Percentiles rank a stretch among this genome's conserved stretches.
Conservation (phyloP, 805 yeast genomes). For the Alloascoidea hylecoeti region DNA sequence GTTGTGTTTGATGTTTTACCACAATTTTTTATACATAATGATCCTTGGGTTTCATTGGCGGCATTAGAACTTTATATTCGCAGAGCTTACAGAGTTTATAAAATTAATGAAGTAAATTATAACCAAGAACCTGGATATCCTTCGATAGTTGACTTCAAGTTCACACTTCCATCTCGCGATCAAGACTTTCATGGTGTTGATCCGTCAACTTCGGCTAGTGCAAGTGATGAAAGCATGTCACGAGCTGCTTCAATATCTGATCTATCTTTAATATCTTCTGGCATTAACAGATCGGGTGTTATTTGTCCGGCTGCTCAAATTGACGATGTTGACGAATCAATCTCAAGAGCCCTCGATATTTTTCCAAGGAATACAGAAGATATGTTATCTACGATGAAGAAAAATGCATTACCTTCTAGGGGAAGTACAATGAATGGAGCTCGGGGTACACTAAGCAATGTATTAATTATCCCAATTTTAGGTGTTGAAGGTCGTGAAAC, state of each 20-base stretch:
- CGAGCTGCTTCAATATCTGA: slow-evolving; percentile 92
- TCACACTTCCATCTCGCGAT: slow-evolving; percentile 61
- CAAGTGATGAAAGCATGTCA: slow-evolving; percentile 35
- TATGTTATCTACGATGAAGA: not conserved
- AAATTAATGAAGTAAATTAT: slow-evolving; percentile 63
- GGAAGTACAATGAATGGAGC: not conserved
- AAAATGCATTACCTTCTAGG: not conserved
- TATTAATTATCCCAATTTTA: slow-evolving; percentile 67
- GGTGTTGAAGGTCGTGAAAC: slow-evolving; percentile 59
- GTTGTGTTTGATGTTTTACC: slow-evolving; percentile 92
- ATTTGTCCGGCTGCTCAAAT: slow-evolving; percentile 69
- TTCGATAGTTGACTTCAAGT: slow-evolving; percentile 79
- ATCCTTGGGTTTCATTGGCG: slow-evolving; percentile 84
- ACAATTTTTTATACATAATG: slow-evolving; percentile 74
- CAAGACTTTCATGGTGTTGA: not conserved
- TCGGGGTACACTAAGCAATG: slow-evolving; percentile 42
- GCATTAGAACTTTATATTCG: slow-evolving; percentile 95
- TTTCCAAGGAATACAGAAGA: slow-evolving; percentile 27
- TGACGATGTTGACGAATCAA: slow-evolving; percentile 81
- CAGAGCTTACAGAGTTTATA: slow-evolving; percentile 94
- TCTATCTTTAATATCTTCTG: slow-evolving; percentile 61
- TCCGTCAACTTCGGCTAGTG: slow-evolving; percentile 12
- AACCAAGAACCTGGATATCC: slow-evolving; percentile 26
- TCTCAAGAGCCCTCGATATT: slow-evolving; percentile 60
- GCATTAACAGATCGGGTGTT: slow-evolving; percentile 72